phyloP scores from a whole-genome alignment of 176 grass and related monocot species.

The Panicum miliaceum region DNA sequence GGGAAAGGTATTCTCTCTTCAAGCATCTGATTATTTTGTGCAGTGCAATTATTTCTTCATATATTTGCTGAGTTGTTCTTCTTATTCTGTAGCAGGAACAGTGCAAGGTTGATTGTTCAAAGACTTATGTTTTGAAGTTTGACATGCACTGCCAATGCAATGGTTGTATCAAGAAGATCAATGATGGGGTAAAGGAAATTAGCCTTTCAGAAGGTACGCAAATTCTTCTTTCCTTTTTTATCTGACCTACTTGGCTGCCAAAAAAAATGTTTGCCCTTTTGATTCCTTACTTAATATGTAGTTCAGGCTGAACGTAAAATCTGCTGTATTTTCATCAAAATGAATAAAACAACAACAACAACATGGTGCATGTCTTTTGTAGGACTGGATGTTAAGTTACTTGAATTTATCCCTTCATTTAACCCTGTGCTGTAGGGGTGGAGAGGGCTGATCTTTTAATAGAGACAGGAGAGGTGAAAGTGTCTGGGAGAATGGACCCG shows the following conservation, averaged over 20 bases:
- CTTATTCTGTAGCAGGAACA: conserved; percentile 28
- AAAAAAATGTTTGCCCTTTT: not conserved
- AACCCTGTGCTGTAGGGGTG: conserved; percentile 31
- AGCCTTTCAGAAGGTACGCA: conserved; percentile 36
- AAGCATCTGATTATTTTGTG: not conserved
- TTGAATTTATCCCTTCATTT: not conserved
- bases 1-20: conserved; percentile 26
- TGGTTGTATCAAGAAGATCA: conserved; percentile 55
- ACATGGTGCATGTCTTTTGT: not conserved
- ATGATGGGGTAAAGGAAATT: conserved; percentile 38
- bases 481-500: conserved; percentile 4
- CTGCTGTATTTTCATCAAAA: not conserved
- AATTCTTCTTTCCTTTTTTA: not conserved
- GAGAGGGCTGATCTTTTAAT: conserved; percentile 30
- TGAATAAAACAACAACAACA: too few relatives aligned
- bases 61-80: conserved; percentile 1
- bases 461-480: conserved; percentile 42
- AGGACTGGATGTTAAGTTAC: not conserved
- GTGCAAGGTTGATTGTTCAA: not conserved
- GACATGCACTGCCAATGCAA: conserved; percentile 51
- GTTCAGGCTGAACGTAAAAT: not conserved
- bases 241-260: not conserved
- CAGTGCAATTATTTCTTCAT: not conserved
- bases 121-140: conserved; percentile 29
- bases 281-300: not conserved